phyloP scores from a whole-genome alignment of 2,329 filamentous ascomycete species.

The Aspergillus hiratsukae region DNA sequence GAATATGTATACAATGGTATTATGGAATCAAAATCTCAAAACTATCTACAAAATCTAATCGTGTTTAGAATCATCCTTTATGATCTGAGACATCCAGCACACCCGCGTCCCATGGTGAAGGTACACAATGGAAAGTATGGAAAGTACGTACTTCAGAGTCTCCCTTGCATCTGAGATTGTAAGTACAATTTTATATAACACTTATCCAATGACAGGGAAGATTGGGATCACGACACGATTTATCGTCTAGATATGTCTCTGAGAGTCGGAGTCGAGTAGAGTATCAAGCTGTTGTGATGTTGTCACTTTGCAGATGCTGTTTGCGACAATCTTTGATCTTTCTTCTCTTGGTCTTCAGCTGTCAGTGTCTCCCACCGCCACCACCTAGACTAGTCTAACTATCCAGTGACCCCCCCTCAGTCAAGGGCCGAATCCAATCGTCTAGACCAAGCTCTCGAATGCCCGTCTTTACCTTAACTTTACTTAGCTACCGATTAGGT shows the following conservation, averaged over 20 bases:
- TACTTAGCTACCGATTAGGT: neutral
- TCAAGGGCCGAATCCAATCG: too few species aligned
- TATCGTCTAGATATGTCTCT: neutral
- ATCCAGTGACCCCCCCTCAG: neutral
- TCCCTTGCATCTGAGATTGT: neutral
- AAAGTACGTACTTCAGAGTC: too few species aligned
- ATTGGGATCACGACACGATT: neutral
- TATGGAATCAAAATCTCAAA: neutral
- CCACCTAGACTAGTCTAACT: neutral
- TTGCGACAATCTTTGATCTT: neutral
- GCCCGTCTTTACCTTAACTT: too few species aligned
- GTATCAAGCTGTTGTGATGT: neutral
- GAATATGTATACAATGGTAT: neutral
- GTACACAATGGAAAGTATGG: too few species aligned
- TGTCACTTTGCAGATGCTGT: neutral
- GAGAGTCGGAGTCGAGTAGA: neutral
- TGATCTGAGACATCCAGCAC: neutral
- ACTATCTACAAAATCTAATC: neutral
- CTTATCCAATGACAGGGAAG: neutral
- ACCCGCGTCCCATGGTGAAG: neutral
- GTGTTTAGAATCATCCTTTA: neutral
- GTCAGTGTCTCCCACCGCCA: neutral
- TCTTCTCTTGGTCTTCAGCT: too few species aligned
- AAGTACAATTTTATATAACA: neutral
- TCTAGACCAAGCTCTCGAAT: neutral